Evolutionary conservation across 148 eudicot species (phyloP).

Genomic region (Selenicereus undatus): DNA sequence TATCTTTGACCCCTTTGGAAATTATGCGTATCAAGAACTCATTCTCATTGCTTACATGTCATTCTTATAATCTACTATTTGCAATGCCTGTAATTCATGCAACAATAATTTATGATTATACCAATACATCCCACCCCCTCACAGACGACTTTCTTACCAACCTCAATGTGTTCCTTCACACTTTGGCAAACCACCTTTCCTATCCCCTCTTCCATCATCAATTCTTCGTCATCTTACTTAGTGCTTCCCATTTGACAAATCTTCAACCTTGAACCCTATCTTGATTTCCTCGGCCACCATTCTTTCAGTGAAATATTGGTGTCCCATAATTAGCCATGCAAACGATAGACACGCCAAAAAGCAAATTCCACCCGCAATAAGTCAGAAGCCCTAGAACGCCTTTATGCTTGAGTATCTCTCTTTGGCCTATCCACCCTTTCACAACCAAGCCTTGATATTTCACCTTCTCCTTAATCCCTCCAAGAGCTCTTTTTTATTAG

Average conservation of each 20-base stretch:
- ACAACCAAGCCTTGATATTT: constrained; percentile 47
- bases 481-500: constrained; percentile 9
- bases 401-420: constrained; percentile 42
- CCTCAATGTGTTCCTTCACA: constrained; percentile 33
- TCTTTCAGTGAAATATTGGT: constrained; percentile 55
- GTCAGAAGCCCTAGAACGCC: constrained; percentile 51
- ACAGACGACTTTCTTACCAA: constrained; percentile 44
- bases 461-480: too few species aligned
- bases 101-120: too few species aligned
- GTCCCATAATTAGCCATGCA: too few species aligned
- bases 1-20: too few species aligned
- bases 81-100: too few species aligned
- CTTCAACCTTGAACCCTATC: constrained; percentile 53
- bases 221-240: constrained; percentile 43
- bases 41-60: too few species aligned
- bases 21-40: too few species aligned
- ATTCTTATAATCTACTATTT: too few species aligned
- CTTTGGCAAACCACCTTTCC: constrained; percentile 43
- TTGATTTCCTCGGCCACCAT: constrained; percentile 58
- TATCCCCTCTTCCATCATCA: constrained; percentile 57
- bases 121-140: constrained; percentile 66
- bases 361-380: too few species aligned
- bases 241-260: constrained; percentile 42
- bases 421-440: constrained; percentile 70
- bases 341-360: too few species aligned